These are phyloP conservation scores for Pseudocercospora cruenta DNA, from an alignment of 2,329 filamentous ascomycete species.

Conservation along the genomic window DNA sequence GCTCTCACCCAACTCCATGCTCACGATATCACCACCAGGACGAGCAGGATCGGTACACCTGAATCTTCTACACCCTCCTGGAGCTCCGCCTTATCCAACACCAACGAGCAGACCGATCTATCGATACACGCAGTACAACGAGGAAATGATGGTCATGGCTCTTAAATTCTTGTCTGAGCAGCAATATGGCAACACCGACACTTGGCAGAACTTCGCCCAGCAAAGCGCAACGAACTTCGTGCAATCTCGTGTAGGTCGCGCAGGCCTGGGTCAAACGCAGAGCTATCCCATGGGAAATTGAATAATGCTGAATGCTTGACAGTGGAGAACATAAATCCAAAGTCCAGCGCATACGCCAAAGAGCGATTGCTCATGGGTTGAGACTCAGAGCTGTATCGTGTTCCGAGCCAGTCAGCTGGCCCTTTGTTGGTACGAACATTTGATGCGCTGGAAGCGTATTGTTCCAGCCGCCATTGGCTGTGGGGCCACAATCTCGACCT, in stretches of 20 bases:
- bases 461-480: neutral
- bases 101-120: slow-evolving; percentile 47
- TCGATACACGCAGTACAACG: slow-evolving; percentile 48
- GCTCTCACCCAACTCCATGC: slow-evolving; percentile 75
- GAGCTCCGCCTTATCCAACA: slow-evolving; percentile 44
- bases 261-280: slow-evolving; percentile 19
- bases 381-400: neutral
- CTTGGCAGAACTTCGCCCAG: slow-evolving; percentile 37
- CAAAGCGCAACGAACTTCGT: slow-evolving; percentile 33
- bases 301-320: slow-evolving; percentile 14
- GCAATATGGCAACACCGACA: slow-evolving; percentile 37
- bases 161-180: slow-evolving; percentile 41
- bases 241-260: slow-evolving; percentile 27
- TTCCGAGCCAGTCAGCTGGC: neutral
- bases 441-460: neutral
- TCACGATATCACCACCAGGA: slow-evolving; percentile 76
- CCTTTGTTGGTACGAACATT: neutral
- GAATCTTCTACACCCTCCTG: slow-evolving; percentile 54
- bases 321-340: slow-evolving; percentile 21
- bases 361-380: neutral
- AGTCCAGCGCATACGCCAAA: slow-evolving; percentile 57
- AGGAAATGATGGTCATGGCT: slow-evolving; percentile 63
- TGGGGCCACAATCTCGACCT: neutral
- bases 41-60: slow-evolving; percentile 71
- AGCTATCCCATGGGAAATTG: slow-evolving; percentile 21